Evolutionary conservation across 2,329 filamentous ascomycete genomes (phyloP).

Genomic region (Fusarium sp.): DNA sequence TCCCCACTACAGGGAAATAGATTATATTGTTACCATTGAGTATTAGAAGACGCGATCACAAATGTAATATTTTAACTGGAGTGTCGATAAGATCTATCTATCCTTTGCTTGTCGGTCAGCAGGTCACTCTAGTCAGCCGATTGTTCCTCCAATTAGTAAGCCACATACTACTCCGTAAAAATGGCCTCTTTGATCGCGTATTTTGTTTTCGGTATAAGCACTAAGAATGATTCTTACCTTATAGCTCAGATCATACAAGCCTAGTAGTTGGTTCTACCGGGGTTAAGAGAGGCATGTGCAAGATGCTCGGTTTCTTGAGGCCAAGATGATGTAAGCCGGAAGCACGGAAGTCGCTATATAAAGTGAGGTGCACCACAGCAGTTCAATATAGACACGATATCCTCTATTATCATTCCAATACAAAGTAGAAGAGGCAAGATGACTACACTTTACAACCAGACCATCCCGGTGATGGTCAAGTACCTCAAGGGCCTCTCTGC

Average conservation of each 20-base stretch:
- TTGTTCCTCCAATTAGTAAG: too few relatives aligned
- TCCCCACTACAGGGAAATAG: too few relatives aligned
- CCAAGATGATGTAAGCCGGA: neutral
- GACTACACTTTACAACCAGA: conserved; percentile 45
- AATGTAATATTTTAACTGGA: too few relatives aligned
- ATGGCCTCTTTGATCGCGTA: too few relatives aligned
- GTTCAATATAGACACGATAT: neutral
- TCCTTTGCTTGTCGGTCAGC: too few relatives aligned
- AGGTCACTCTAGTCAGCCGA: too few relatives aligned
- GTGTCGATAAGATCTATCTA: too few relatives aligned
- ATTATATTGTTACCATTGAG: too few relatives aligned
- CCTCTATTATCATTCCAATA: neutral
- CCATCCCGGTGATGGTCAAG: conserved; percentile 48
- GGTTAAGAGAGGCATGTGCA: neutral
- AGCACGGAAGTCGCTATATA: neutral
- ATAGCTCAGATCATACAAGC: too few relatives aligned
- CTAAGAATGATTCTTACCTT: neutral
- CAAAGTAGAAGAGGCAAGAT: conserved; percentile 5
- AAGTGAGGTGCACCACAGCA: neutral
- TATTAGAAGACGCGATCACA: too few relatives aligned
- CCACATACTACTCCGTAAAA: too few relatives aligned
- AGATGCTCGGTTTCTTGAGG: neutral
- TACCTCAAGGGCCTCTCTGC: conserved; percentile 45
- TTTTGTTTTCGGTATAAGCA: neutral
- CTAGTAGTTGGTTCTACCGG: neutral